A percentile compares a stretch with the other conserved stretches of the same genome.
phyloP scores from a whole-genome alignment of 176 grass and related monocot genomes.

The Avena eriantha region DNA sequence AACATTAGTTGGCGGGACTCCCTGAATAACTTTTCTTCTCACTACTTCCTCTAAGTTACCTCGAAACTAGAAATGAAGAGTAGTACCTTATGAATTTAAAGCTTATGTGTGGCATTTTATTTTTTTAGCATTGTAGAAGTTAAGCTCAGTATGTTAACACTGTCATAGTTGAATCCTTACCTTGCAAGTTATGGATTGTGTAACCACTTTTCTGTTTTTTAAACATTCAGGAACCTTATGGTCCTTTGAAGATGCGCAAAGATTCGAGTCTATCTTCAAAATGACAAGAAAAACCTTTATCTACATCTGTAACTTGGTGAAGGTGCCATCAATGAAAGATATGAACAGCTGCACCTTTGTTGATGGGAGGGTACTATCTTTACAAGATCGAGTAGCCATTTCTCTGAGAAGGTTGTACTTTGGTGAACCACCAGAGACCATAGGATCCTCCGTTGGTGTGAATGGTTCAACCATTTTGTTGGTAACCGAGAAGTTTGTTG shows the following conservation, averaged over 20 bases:
- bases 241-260: neutral
- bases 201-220: neutral
- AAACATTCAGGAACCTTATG: neutral
- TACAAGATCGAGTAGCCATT: conserved; percentile 52
- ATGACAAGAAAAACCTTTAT: neutral
- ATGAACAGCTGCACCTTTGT: neutral
- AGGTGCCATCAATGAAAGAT: neutral
- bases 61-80: neutral
- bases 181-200: neutral
- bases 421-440: neutral
- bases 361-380: neutral
- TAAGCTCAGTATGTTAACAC: neutral
- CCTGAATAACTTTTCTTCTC: neutral
- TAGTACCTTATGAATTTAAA: neutral
- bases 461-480: conserved; percentile 59
- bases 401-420: neutral
- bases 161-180: neutral
- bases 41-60: too few relatives aligned
- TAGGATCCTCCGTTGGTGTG: conserved; percentile 6
- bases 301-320: neutral
- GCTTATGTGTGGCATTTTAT: neutral
- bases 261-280: neutral
- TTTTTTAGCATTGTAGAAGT: too few relatives aligned
- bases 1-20: neutral
- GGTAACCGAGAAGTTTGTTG: conserved; percentile 68